Base-by-base conservation (phyloP, 208 protist species). In the Trypanosoma rangeli region DNA sequence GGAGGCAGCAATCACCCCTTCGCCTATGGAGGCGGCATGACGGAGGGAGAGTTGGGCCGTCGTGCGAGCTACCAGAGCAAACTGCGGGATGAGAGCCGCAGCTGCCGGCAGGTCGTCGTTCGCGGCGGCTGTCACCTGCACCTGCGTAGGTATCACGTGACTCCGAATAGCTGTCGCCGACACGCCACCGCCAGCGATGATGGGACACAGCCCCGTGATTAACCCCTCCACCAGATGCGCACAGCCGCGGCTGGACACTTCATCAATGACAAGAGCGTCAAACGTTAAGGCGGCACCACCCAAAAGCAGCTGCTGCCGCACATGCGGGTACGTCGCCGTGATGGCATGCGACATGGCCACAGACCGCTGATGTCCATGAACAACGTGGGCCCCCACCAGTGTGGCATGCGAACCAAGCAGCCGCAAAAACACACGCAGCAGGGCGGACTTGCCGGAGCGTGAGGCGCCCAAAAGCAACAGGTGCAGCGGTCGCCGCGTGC, bases 231-330 rank as follows among this genome's bases (percentile, higher is more conserved):
- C 49, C 31, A 68, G 70, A 55, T 49, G 22, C 65, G 60, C 48
- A 61, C 56, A 64, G 12, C 39, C 24, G 44, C 68, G 31, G 18
- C 83, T 58, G 31, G 67, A 64, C 31, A 74, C 28, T 42, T 82
- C 80, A 64, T 93, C 85, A 16, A 90, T 55, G n/a, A 93, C 55
- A 28, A 93, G 73, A 4, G 83, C 76, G 39, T 76, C 68, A 56
- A 70, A 66, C 4, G 74, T 76, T 28, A 74, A 62, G 15, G 68
- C 76, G 26, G 78, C 52, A 8, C 85, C 87, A 10, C 74, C 80
- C 52, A 91, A 57, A 12, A 93, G 73, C 10, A 90, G 28, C 60
- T 73, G 52, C 48, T 67, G 37, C 37, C 69, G 29, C 29, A 74
- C 20, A 77, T 80, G 66, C 77, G 77, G 53, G 70, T 71, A 35